phyloP scores from a whole-genome alignment of 371 early-diverging fungal species.

The Mycotypha africana region DNA sequence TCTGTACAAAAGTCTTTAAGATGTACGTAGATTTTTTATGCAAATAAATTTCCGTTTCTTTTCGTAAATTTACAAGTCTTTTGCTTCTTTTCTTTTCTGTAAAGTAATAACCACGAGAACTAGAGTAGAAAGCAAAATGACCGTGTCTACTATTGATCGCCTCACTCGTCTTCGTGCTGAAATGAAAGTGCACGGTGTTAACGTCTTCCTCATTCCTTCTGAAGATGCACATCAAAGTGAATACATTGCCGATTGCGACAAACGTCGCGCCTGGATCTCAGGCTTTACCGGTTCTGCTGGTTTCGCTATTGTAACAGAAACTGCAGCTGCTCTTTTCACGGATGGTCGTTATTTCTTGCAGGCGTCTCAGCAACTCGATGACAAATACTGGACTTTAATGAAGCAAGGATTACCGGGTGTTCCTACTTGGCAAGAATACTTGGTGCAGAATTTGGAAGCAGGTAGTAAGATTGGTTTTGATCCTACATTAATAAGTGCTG shows the following conservation, averaged over 20 bases:
- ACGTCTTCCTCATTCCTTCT: slow-evolving; percentile 88
- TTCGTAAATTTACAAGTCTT: no score
- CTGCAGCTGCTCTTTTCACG: slow-evolving; percentile 85
- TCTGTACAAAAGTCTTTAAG: no score
- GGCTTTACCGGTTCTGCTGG: slow-evolving; percentile 99
- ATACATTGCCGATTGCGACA: slow-evolving; percentile 92
- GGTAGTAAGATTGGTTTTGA: slow-evolving; percentile 83
- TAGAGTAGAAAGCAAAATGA: no score
- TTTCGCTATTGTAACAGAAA: slow-evolving; percentile 70
- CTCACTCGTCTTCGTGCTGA: slow-evolving; percentile 64
- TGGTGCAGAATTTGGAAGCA: slow-evolving; percentile 56
- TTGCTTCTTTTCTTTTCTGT: no score
- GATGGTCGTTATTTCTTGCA: slow-evolving; percentile 99
- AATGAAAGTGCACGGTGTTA: slow-evolving; percentile 64
- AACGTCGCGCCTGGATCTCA: slow-evolving; percentile 91
- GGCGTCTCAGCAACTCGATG: slow-evolving; percentile 89
- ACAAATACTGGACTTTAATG: slow-evolving; percentile 89
- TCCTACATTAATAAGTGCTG: slow-evolving; percentile 73
- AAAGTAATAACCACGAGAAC: no score
- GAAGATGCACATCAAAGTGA: slow-evolving; percentile 99
- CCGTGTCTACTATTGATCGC: slow-evolving; percentile 51
- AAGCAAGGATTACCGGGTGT: slow-evolving; percentile 86
- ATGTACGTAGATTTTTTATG: no score
- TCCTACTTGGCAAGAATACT: slow-evolving; percentile 86
- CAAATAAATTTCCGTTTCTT: no score